Conservation (phyloP, 495 filamentous ascomycete species). For the Neurospora hispaniola region DNA sequence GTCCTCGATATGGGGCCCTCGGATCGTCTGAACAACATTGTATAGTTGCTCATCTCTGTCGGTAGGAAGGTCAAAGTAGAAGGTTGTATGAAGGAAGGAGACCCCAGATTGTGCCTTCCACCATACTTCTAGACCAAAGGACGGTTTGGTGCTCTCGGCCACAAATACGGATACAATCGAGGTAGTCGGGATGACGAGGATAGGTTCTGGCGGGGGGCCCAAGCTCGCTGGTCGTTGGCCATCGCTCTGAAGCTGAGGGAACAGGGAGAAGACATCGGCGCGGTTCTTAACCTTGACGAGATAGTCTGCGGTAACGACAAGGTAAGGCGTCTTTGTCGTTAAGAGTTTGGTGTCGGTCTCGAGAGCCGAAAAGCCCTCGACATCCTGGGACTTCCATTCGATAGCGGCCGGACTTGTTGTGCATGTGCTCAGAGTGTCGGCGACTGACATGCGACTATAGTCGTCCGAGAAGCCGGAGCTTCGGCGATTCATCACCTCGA, state of each 20-base stretch:
- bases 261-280: slow-evolving; percentile 43
- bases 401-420: slow-evolving; percentile 6
- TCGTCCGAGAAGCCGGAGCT: slow-evolving; percentile 20
- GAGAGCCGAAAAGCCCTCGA: slow-evolving; percentile 53
- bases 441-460: slow-evolving; percentile 14
- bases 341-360: slow-evolving; percentile 74
- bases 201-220: slow-evolving; percentile 15
- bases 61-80: slow-evolving; percentile 62
- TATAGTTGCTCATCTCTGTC: slow-evolving; percentile 69
- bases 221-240: slow-evolving; percentile 4
- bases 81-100: slow-evolving; percentile 38
- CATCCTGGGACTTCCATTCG: slow-evolving; percentile 30
- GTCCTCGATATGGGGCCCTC: slow-evolving; percentile 25
- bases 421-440: slow-evolving; percentile 12
- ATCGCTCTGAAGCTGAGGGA: slow-evolving; percentile 23
- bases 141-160: slow-evolving; percentile 67
- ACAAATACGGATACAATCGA: slow-evolving; percentile 69
- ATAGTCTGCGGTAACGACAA: slow-evolving; percentile 83
- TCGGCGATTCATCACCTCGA: slow-evolving; percentile 10
- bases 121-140: slow-evolving; percentile 77
- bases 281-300: slow-evolving; percentile 71
- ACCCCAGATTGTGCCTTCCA: slow-evolving; percentile 52
- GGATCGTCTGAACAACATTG: slow-evolving; percentile 52
- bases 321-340: slow-evolving; percentile 75
- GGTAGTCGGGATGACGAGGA: slow-evolving; percentile 48